Evolutionary conservation across 2,329 filamentous ascomycete species (phyloP), one percentile per base, ranked within the genome.

Genomic region (Aureobasidium sp.): DNA sequence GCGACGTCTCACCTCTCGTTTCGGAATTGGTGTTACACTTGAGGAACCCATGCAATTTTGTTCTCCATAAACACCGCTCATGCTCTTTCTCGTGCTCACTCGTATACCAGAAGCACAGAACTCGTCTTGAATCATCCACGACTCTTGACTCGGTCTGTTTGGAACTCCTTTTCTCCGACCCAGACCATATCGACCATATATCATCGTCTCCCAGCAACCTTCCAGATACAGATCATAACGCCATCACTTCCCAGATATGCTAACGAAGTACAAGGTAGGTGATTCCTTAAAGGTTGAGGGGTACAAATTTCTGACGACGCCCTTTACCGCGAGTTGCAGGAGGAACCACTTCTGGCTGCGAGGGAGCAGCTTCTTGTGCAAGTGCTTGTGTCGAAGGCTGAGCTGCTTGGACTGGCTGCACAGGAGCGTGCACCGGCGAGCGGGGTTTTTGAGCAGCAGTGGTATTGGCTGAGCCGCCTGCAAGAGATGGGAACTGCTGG

Each of bases 251-350:
- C 21, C 25, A 37, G 25, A 51, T 9, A 39, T 51, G 34, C 32
- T 16, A 30, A 53, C 13, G 16, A 5, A 11, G 10, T 25, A 14
- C 11, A 50, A 6, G 5, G 4, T 14, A n/a, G 1, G 36, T 14
- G 27, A 11, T 13, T 27, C 13, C 8, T 11, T 25, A 59, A 2
- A 49, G 30, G 50, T 42, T 41, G 34, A 59, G 45, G 14, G 57
- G 57, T 13, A 59, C 57, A 42, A 59, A 59, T 29, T 59, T 59
- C 45, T 59, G 57, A 25, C 45, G 44, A 32, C 57, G 57, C 3
- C 57, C 57, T 30, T 59, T 59, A n/a, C 44, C 44, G 25, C 57
- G 57, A 41, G 36, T 16, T 27, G 25, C 45, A 34, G 57, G 14
- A 49, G 45, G 44, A 41, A 27, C 45, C 9, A 25, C 44, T 27